Base-by-base conservation (phyloP, 805 yeast genomes). In the Teunomyces gatunensis region DNA sequence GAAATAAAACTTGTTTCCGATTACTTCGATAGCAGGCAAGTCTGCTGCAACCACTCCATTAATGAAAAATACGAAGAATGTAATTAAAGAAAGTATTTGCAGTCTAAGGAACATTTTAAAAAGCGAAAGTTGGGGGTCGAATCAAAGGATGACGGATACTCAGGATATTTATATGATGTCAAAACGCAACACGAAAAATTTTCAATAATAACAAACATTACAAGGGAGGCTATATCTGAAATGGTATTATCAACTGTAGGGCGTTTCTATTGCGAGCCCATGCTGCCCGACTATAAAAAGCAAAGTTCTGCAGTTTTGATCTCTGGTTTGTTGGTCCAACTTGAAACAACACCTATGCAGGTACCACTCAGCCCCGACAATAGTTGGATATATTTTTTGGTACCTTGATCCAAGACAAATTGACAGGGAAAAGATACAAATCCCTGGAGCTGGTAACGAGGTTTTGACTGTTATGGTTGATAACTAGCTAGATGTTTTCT, bases 1-100 rank as follows among this genome's bases (percentile, higher is more conserved):
- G 59, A 56, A 72, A 59, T 54, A 73, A 51, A 72, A 73, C 54
- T 73, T 73, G 58, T 73, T 73, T 17, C 76, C 76, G 34, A 70
- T 64, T 13, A 73, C 70, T 47, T 71, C 75, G 29, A 73, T 58
- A 29, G 61, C 60, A 4, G 76, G 77, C 5, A 37, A 21, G 13
- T 37, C 40, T 20, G 40, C 40, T 12, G 40, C 29, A 12, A 20
- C 11, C 13, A 58, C 53, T 36, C 47, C 54, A 23, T 50, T 52
- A 17, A 40, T 45, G 30, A 56, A 44, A 21, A 34, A 30, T 21
- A 33, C 44, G 11, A 42, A 20, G 15, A 36, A 36, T 12, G 47
- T 45, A 7, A 42, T 30, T 32, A 45, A 39, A 46, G 51, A 48
- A 30, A 42, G 51, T 39, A 46, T 27, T 35, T 41, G 52, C 29